Percentiles rank a stretch among this genome's conserved stretches.
Conservation (phyloP, 192 early-diverging fungal genomes). For the Backusella parvicylindrica region DNA sequence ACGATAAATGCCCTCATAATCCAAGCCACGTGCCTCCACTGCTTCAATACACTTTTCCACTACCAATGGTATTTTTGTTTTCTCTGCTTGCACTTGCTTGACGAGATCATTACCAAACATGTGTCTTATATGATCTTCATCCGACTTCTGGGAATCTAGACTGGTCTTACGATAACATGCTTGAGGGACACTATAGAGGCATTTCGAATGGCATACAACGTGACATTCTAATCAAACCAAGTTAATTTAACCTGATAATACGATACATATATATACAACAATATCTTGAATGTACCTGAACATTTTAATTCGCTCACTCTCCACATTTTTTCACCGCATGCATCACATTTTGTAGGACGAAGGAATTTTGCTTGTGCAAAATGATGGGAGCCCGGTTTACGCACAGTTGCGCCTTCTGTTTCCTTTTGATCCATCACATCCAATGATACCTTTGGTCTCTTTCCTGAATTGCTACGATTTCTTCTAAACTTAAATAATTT, state of each 20-base stretch:
- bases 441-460: constrained; percentile 3
- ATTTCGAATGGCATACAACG: constrained; percentile 40
- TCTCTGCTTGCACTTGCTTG: constrained; percentile 55
- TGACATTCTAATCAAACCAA: constrained; percentile 36
- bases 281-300: constrained; percentile 38
- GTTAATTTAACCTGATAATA: too few relatives aligned
- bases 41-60: constrained; percentile 68
- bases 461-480: constrained; percentile 39
- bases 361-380: constrained; percentile 31
- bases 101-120: constrained; percentile 74
- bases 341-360: constrained; percentile 43
- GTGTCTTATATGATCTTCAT: background rate
- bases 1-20: constrained; percentile 76
- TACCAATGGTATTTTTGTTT: constrained; percentile 57
- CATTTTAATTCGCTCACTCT: constrained; percentile 44
- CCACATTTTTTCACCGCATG: constrained; percentile 52
- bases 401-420: background rate
- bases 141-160: background rate
- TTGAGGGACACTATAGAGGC: constrained; percentile 23
- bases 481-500: constrained; percentile 56
- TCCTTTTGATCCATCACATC: background rate
- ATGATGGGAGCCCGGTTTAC: constrained; percentile 13
- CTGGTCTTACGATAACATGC: constrained; percentile 22
- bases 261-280: too few relatives aligned
- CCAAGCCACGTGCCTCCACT: constrained; percentile 61